Conservation (phyloP, 148 eudicot genomes). For the Rhododendron molle region DNA sequence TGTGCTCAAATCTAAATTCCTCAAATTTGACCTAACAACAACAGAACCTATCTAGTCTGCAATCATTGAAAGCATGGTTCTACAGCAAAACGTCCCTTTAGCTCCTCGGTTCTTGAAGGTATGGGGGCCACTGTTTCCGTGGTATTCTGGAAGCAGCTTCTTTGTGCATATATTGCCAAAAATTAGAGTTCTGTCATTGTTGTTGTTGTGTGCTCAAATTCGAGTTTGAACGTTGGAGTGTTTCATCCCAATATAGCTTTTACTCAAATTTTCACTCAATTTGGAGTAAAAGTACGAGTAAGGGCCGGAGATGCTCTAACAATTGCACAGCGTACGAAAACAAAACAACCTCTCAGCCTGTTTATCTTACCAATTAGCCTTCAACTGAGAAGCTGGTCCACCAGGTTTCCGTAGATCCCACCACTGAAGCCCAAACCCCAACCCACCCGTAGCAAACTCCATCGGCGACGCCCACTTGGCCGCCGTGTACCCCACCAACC, state of each 20-base stretch:
- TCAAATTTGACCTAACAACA: too few relatives aligned
- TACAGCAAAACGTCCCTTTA: too few relatives aligned
- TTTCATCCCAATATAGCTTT: too few relatives aligned
- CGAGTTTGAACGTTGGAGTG: neutral
- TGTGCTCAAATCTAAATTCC: neutral
- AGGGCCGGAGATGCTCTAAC: neutral
- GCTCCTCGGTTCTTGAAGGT: too few relatives aligned
- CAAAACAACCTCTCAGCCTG: neutral
- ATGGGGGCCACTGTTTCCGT: too few relatives aligned
- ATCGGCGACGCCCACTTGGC: slow-evolving; percentile 72
- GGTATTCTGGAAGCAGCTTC: too few relatives aligned
- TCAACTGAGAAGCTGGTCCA: slow-evolving; percentile 61
- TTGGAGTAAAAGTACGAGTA: neutral
- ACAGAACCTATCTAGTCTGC: too few relatives aligned
- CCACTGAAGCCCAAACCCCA: slow-evolving; percentile 83
- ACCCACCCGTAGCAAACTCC: slow-evolving; percentile 83
- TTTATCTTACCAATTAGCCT: slow-evolving; percentile 50
- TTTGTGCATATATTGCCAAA: too few relatives aligned
- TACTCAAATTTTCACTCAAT: neutral
- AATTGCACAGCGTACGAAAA: neutral
- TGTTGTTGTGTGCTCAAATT: neutral
- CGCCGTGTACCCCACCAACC: slow-evolving; percentile 58
- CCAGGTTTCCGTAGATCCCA: slow-evolving; percentile 86
- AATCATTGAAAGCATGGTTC: too few relatives aligned
- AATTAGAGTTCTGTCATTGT: too few relatives aligned